Base-by-base conservation (phyloP, 345 rosid species). In the Mangifera indica region DNA sequence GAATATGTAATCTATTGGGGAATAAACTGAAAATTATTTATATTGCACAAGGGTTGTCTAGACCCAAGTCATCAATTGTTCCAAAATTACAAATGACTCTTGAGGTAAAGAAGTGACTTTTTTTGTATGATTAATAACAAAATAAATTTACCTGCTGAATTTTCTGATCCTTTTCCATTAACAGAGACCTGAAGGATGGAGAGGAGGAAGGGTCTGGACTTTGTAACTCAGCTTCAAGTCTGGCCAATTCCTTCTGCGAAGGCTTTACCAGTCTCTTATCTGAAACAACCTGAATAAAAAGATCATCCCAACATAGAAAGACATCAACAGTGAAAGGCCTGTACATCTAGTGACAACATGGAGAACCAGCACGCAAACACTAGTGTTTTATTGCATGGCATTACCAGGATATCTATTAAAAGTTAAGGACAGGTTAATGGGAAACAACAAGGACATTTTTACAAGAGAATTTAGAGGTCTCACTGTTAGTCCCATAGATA, bases 211-310 rank as follows among this genome's bases (percentile, higher is more conserved):
- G 63, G 77, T 85, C 93, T 40, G 98, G 98, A 78, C 87, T 88
- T 81, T 80, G 85, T 69, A 93, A 83, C 82, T 86, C 93, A 75
- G 97, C 91, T 79, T 90, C 98, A 66, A 93, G 97, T 80, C 97
- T 90, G 60, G 96, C 98, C 66, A 93, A 94, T 85, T 93, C 94
- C 78, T 88, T 81, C 84, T 93, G 94, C 77, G 91, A 84, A 62
- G 83, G 93, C 84, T 90, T 93, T 76, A 93, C 84, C 75, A 90
- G 53, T 70, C 68, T 79, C 80, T 88, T 93, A 51, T 93, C 94
- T 21, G 98, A 74, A 72, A 87, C 79, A 80, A 93, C 87, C 98
- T 93, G 89, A 74, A 77, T 37, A 54, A 10, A 56, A 67, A 79
- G 60, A 53, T 12, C 71, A 63, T 54, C 37, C 17, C 42, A 18